Base-by-base conservation (phyloP, 176 grass and related monocot species). In the Olyra latifolia region DNA sequence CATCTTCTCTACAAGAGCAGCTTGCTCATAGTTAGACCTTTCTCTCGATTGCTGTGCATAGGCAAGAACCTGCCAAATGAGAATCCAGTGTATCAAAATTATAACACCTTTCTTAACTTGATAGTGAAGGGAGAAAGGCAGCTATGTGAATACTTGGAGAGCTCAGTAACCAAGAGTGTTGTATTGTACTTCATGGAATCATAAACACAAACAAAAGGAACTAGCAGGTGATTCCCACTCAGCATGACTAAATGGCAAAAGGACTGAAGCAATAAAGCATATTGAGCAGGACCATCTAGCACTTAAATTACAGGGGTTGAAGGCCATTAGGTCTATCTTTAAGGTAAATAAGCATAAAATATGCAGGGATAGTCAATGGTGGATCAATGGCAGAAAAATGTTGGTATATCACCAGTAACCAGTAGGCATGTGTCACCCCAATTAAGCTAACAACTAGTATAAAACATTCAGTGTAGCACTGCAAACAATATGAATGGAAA, bases 11-110 rank as follows among this genome's bases (percentile, higher is more conserved):
- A 91, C 19, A 77, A 99, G 85, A 76, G 91, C 91, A 57, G 91
- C 93, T 80, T 99, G 87, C 64, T 99, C 97, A 32, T 96, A 93
- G 82, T 96, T 99, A 58, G 93, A 95, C 66, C 97, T 85, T 89
- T 99, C 97, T 84, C 97, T 94, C 83, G 97, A 99, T 83, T 99
- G 97, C 16, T 99, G 97, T 81, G 97, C 88, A 53, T 90, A 99
- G 72, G 97, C 71, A 88, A 99, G 82, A 77, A 99, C 97, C 92
- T 98, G 74, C 41, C 68, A 69, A 77, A 32, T 3, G 58, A 71
- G 6, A 82, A 82, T 46, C 19, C 53, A 63, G 27, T 16, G 59
- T 85, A 68, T 69, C 72, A 83, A 47, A 66, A 68, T 19, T 19
- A 30, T 78, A 23, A 4, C 63, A 28, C 35, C 66, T 72, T 74